Base-by-base conservation (phyloP, 1,139 yeast species). In the Lodderomyces orthopsilosis region DNA sequence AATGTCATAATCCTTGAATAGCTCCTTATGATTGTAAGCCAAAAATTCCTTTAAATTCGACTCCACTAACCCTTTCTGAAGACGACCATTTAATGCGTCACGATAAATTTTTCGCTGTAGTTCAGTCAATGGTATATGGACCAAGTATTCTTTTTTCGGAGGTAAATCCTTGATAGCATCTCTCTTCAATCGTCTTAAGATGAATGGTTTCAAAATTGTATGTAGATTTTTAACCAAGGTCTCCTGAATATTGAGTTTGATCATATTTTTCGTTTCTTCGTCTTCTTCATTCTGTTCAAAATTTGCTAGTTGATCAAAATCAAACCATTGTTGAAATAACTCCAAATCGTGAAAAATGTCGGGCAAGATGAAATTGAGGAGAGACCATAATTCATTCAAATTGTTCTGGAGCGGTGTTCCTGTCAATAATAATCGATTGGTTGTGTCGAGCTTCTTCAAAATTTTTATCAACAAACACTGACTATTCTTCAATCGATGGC, bases 361-460 rank as follows among this genome's bases (percentile, higher is more conserved):
- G 0, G 98, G 98, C 42, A 93, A 67, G 36, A 91, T 83, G 56
- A 91, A 91, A 58, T 93, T 91, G 44, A 91, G 69, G 46, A 91
- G 68, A 0, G 96, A 85, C 98, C 98, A 91, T 35, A 91, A 67
- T 61, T 91, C 98, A 41, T 84, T 78, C 44, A 91, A 67, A 57
- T 90, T 91, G 59, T 91, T 91, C 59, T 91, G 98, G 39, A 91
- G 67, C 0, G 98, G 98, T 0, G 98, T 91, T 14, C 98, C 98
- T 0, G 98, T 91, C 13, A 91, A 68, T 33, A 91, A 66, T 41
- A 91, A 66, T 48, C 96, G 69, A 57, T 91, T 91, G 1, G 79
- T 69, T 0, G 83, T 82, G 27, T 77, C 69, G 26, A 88, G 70
- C 51, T 74, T 75, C 55, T 88, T 90, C 51, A 91, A 71, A 48